These are phyloP conservation scores for Ilex asprella DNA, from an alignment of 257 asterid species.

Conservation along the genomic window DNA sequence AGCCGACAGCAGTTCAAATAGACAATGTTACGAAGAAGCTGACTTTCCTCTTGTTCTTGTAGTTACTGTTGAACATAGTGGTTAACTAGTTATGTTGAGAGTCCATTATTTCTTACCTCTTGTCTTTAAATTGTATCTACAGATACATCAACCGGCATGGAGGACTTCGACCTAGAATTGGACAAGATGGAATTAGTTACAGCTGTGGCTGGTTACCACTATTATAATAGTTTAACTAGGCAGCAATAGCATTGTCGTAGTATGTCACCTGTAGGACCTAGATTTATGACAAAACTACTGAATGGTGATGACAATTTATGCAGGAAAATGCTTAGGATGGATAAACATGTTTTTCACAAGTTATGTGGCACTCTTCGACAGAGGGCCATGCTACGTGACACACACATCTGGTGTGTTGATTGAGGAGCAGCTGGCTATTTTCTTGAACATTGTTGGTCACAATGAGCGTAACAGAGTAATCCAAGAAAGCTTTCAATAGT, in stretches of 20 bases:
- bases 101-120: too few relatives aligned
- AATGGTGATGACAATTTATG: constrained; percentile 56
- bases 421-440: constrained; percentile 87
- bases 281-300: constrained; percentile 62
- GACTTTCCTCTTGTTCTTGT: too few relatives aligned
- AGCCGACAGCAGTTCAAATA: too few relatives aligned
- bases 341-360: constrained; percentile 69
- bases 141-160: constrained; percentile 47
- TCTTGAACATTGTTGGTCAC: constrained; percentile 80
- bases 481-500: constrained; percentile 81
- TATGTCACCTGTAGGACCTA: constrained; percentile 53
- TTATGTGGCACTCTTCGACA: constrained; percentile 61
- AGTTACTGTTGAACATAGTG: too few relatives aligned
- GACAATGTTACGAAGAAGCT: too few relatives aligned
- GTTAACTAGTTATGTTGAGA: too few relatives aligned
- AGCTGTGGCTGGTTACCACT: constrained; percentile 83
- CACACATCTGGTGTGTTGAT: constrained; percentile 80
- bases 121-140: constrained; percentile 21
- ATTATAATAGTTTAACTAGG: constrained; percentile 42
- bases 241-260: constrained; percentile 54
- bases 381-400: constrained; percentile 80
- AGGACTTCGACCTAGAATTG: constrained; percentile 66
- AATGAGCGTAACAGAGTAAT: constrained; percentile 88
- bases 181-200: constrained; percentile 82
- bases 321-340: constrained; percentile 85